Evolutionary conservation across 2,329 filamentous ascomycete genomes (phyloP).

Genomic region (Dactylonectria macrodidyma): DNA sequence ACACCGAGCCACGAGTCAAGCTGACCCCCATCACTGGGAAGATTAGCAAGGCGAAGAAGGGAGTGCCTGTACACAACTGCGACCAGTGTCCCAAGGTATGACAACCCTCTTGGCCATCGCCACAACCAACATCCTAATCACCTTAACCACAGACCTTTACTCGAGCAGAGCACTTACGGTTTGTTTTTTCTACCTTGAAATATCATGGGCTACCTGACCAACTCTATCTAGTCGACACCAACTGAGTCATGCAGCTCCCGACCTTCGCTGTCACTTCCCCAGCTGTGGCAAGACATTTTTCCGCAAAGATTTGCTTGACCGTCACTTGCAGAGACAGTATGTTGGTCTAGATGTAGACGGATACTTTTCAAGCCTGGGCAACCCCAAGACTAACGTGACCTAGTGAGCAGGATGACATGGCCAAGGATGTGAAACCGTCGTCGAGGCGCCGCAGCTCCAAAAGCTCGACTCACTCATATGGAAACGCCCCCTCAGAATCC

Average conservation of each 20-base stretch:
- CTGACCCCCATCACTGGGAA: slow-evolving; percentile 70
- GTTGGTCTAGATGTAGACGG: slow-evolving; percentile 33
- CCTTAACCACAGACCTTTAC: slow-evolving; percentile 68
- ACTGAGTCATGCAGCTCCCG: slow-evolving; percentile 70
- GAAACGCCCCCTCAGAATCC: slow-evolving; percentile 31
- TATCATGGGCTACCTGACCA: slow-evolving; percentile 43
- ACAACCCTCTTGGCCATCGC: slow-evolving; percentile 12
- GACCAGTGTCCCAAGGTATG: slow-evolving; percentile 67
- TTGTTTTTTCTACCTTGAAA: slow-evolving; percentile 37
- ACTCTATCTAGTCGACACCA: slow-evolving; percentile 67
- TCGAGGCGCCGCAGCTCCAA: slow-evolving; percentile 35
- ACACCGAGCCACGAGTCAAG: slow-evolving; percentile 61
- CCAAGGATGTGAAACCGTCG: slow-evolving; percentile 19
- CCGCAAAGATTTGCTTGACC: slow-evolving; percentile 71
- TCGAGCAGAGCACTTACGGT: slow-evolving; percentile 75
- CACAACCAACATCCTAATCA: slow-evolving; percentile 16
- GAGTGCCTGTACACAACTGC: slow-evolving; percentile 70
- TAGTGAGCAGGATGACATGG: slow-evolving; percentile 42
- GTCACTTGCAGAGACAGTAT: slow-evolving; percentile 64
- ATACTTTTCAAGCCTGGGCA: not conserved
- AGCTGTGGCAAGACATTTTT: slow-evolving; percentile 72
- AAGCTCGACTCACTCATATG: slow-evolving; percentile 35
- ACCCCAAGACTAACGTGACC: slow-evolving; percentile 32
- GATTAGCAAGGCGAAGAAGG: slow-evolving; percentile 72
- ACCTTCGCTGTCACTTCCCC: slow-evolving; percentile 64